Percentiles rank a stretch among this genome's conserved stretches.
These are phyloP conservation scores for Obba rivulosa DNA, from an alignment of 768 basidiomycete genomes.

Conservation along the genomic window DNA sequence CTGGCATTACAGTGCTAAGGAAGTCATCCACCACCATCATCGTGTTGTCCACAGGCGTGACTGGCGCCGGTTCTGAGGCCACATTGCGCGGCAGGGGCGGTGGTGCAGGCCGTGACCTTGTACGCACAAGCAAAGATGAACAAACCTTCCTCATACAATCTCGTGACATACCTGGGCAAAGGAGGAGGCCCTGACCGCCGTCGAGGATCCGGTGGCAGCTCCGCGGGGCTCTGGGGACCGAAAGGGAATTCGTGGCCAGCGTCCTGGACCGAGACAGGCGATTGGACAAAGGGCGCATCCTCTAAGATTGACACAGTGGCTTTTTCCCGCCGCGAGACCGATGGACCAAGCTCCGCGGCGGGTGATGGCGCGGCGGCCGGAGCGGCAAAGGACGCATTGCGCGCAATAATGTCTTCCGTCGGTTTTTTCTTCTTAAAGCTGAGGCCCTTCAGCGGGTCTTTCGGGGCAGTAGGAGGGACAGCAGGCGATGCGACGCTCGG, in stretches of 20 bases:
- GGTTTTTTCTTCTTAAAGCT: slow-evolving; percentile 15
- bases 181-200: not conserved
- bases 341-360: not conserved
- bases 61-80: not conserved
- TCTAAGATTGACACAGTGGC: slow-evolving; percentile 2
- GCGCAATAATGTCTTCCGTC: not conserved
- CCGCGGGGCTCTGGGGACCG: not conserved
- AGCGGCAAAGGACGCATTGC: no score
- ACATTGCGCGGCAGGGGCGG: slow-evolving; percentile 4
- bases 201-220: not conserved
- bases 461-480: no score
- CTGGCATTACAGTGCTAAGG: slow-evolving; percentile 35
- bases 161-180: not conserved
- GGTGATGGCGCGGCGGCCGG: not conserved
- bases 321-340: not conserved
- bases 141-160: not conserved
- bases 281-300: slow-evolving; percentile 4
- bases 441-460: not conserved
- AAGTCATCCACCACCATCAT: slow-evolving; percentile 29
- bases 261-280: slow-evolving; percentile 1
- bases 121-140: not conserved
- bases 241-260: not conserved
- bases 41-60: slow-evolving; percentile 7
- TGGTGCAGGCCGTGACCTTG: not conserved
- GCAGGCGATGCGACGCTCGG: no score